Base-by-base conservation (phyloP, 257 asterid species). In the Galeopsis tetrahit region DNA sequence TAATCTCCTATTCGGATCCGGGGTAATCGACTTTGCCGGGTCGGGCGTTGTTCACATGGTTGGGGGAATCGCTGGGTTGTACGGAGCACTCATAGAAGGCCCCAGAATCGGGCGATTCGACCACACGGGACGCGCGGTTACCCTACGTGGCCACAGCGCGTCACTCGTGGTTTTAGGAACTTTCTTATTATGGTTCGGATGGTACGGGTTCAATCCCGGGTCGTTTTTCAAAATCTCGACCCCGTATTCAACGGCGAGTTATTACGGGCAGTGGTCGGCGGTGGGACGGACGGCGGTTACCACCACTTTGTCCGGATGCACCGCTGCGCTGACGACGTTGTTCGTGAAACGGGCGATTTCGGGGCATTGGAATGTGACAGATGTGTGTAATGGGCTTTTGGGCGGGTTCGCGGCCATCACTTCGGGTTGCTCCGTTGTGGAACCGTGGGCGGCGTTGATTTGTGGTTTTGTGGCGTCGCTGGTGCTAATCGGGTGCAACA, bases 211-310 rank as follows among this genome's bases (percentile, higher is more conserved):
- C 70, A 85, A 85, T 31, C 85, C 87, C 11, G 87, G 90, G 2
- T 85, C 87, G 5, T 82, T 85, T 32, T 1, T 52, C 0, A 82
- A 70, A 4, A 80, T 80, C 34, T 6, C 66, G 6, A 75, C 36
- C 51, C 70, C 85, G 1, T 85, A 82, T n/a, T 33, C 55, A 2
- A 51, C 74, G 6, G 85, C 82, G 0, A 21, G 38, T 5, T 82
- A 66, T 46, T 85, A 85, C 51, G 87, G 90, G n/a, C 90, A 82
- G 34, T 83, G 90, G 90, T 79, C 85, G 3, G 88, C 88, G 1
- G 82, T 83, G 4, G 90, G 88, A 0, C 80, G 88, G 15, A 80
- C 90, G 2, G 82, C 86, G 17, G 90, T 86, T 3, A 83, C 88
- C 14, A 83, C 88, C 17, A 83, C 86, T 0, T 38, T 86, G 2